Base-by-base conservation (phyloP, 148 eudicot genomes). In the Euryodendron excelsum region DNA sequence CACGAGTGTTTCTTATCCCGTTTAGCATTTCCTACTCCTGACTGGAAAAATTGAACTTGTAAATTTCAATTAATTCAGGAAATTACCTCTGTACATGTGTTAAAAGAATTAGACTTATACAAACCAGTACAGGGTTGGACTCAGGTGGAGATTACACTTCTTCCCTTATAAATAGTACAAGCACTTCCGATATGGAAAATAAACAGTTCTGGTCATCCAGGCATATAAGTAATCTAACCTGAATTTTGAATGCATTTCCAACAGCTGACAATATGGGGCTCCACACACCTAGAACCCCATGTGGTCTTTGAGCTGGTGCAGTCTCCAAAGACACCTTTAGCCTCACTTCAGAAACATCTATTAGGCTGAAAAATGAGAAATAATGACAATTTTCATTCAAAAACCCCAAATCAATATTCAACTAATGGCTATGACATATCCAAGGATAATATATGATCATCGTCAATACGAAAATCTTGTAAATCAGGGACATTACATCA, bases 231-330 rank as follows among this genome's bases (percentile, higher is more conserved):
- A 68, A 77, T 27, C 84, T 73, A 75, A 95, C 99, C 93, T 95
- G 99, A 84, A 95, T 88, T 87, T 91, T 96, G 74, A 96, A 93
- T 63, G 98, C 98, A 86, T 90, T 96, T 68, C 99, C 99, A 80
- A 96, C 84, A 61, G 99, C 99, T 58, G 99, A 96, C 75, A 96
- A 83, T 76, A 96, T 74, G 69, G 99, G 99, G 69, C 99, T 92
- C 99, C 99, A 96, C 47, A 96, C 93, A 36, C 99, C 99, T 74
- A 96, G 87, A 62, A 92, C 95, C 78, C 99, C 98, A 80, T 88
- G 93, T 34, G 98, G 99, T 86, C 99, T 90, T 84, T 96, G 91
- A 80, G 93, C 99, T 52, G 99, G 99, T 81, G 92, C 93, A 39
- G 97, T 93, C 87, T 96, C 99, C 82, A 96, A 80, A 64, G 99